A percentile compares a stretch with the other conserved stretches of the same genome.
Evolutionary conservation across 202 grass and related monocot species (phyloP).

Genomic region (Dendrocalamus latiflorus): DNA sequence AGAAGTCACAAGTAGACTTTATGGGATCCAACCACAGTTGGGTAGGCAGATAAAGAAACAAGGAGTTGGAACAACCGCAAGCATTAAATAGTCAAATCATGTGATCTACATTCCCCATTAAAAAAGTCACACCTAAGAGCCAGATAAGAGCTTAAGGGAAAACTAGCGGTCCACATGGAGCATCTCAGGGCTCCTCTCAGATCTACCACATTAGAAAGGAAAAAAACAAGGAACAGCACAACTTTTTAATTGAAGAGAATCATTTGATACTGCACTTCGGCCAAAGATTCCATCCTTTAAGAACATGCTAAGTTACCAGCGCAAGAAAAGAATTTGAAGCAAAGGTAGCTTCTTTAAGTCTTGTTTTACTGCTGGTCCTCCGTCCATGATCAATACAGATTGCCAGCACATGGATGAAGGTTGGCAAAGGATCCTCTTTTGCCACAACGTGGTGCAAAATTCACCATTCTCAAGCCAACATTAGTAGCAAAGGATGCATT

Average conservation of each 20-base stretch:
- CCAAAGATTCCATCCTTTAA: constrained; percentile 34
- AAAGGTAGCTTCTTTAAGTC: constrained; percentile 40
- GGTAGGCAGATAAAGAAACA: constrained; percentile 29
- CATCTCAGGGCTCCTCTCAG: constrained; percentile 43
- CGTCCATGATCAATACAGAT: constrained; percentile 21
- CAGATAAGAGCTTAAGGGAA: constrained; percentile 26
- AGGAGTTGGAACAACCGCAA: constrained; percentile 25
- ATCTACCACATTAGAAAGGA: constrained; percentile 41
- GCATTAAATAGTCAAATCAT: constrained; percentile 44
- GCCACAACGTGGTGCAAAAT: background rate
- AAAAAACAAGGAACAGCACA: constrained; percentile 36
- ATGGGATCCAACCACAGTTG: constrained; percentile 22
- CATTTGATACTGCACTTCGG: constrained; percentile 43
- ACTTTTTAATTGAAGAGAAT: constrained; percentile 36
- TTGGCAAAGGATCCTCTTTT: constrained; percentile 18
- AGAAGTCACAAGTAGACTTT: constrained; percentile 35
- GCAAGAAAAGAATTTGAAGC: constrained; percentile 50
- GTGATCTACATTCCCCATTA: constrained; percentile 48
- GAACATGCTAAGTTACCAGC: no score
- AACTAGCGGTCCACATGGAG: constrained; percentile 40
- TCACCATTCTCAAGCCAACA: background rate
- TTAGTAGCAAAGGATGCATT: background rate
- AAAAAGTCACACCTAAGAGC: constrained; percentile 31
- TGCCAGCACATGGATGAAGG: constrained; percentile 25
- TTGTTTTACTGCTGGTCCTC: constrained; percentile 19